Conservation (phyloP, 331 rosid genomes). For the Arachis monticola region DNA sequence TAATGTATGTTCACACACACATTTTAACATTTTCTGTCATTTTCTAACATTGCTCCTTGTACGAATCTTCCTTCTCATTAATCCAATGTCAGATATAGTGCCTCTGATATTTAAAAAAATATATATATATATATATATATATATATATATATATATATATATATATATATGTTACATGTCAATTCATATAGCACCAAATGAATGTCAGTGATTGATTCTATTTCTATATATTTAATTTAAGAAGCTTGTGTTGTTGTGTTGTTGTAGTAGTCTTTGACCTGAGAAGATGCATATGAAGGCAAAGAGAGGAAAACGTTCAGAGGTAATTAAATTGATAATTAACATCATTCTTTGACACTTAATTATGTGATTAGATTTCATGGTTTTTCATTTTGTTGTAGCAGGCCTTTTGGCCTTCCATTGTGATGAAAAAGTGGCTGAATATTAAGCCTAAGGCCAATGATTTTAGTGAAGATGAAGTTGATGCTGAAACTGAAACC, state of each 20-base stretch:
- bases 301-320: constrained; percentile 69
- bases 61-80: constrained; percentile 40
- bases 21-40: constrained; percentile 46
- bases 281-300: constrained; percentile 59
- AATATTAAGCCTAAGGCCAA: constrained; percentile 85
- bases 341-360: constrained; percentile 16
- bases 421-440: constrained; percentile 97
- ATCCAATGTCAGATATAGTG: constrained; percentile 31
- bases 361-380: neutral
- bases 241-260: constrained; percentile 43
- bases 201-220: constrained; percentile 47
- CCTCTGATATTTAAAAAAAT: neutral
- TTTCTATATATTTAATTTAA: constrained; percentile 60
- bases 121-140: no score
- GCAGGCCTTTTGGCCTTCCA: constrained; percentile 96
- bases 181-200: constrained; percentile 25
- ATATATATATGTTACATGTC: constrained; percentile 31
- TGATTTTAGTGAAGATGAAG: constrained; percentile 97
- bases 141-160: neutral
- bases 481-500: constrained; percentile 82
- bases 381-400: constrained; percentile 32
- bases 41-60: constrained; percentile 48
- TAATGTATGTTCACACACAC: constrained; percentile 42
- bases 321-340: constrained; percentile 53
- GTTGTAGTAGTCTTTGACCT: constrained; percentile 39